These are phyloP conservation scores for Teratosphaeria pseudoeucalypti DNA, from an alignment of 2,329 filamentous ascomycete genomes.

Conservation along the genomic window DNA sequence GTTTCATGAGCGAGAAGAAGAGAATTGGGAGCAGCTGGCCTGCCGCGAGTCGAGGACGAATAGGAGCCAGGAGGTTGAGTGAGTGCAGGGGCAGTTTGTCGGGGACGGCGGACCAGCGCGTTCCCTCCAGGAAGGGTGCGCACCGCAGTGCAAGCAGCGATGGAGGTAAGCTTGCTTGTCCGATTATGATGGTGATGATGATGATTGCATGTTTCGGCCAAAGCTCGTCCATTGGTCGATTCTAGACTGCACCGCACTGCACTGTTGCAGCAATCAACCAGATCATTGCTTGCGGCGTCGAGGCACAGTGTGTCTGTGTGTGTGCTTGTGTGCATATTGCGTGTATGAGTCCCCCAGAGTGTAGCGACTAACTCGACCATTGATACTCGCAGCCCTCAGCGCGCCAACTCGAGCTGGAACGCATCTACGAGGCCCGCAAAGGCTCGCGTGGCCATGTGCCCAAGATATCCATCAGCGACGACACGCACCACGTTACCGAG, in stretches of 20 bases:
- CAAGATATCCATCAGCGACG: slow-evolving; percentile 67
- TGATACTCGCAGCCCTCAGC: slow-evolving; percentile 24
- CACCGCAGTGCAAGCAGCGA: background rate
- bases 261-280: background rate
- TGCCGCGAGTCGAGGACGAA: background rate
- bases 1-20: background rate
- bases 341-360: background rate
- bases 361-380: background rate
- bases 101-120: background rate
- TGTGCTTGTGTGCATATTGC: background rate
- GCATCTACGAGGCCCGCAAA: slow-evolving; percentile 18
- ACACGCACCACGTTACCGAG: slow-evolving; percentile 88
- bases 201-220: background rate
- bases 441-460: slow-evolving; percentile 43
- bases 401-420: slow-evolving; percentile 36
- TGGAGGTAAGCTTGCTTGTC: background rate
- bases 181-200: too few species aligned
- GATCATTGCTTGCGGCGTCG: background rate
- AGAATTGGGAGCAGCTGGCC: background rate
- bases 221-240: background rate
- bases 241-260: too few species aligned
- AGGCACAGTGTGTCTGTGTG: background rate
- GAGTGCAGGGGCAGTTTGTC: background rate
- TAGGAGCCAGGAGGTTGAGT: background rate
- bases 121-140: background rate